Evolutionary conservation across 306 rosid genomes (phyloP).

Genomic region (Senna tora): DNA sequence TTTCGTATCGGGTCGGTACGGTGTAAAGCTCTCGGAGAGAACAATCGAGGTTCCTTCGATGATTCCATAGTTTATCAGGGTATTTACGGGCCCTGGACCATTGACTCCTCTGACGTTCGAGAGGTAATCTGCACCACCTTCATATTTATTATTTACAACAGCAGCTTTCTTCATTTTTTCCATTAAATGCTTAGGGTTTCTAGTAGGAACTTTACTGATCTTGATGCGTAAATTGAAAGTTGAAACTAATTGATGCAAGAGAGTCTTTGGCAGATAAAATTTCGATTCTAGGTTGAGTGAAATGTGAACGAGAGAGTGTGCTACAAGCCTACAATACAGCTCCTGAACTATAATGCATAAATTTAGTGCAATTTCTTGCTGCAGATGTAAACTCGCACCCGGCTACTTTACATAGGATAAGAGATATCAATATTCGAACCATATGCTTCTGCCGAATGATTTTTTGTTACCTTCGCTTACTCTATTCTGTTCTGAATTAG

Average conservation of each 20-base stretch:
- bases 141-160: not conserved
- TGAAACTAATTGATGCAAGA: not conserved
- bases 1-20: constrained; percentile 30
- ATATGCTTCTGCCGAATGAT: not conserved
- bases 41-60: constrained; percentile 44
- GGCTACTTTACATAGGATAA: too few relatives aligned
- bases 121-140: constrained; percentile 50
- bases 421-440: too few relatives aligned
- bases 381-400: too few relatives aligned
- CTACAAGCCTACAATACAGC: not conserved
- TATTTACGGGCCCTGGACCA: constrained; percentile 85
- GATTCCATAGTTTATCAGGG: constrained; percentile 58
- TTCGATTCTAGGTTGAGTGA: not conserved
- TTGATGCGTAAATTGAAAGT: too few relatives aligned
- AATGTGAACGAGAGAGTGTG: not conserved
- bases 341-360: too few relatives aligned
- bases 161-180: not conserved
- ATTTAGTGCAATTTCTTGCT: too few relatives aligned
- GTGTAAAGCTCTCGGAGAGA: constrained; percentile 66
- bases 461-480: not conserved
- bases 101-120: constrained; percentile 71
- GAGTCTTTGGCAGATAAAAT: not conserved
- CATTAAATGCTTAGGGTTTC: constrained; percentile 2
- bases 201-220: too few relatives aligned
- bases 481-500: not conserved